These are phyloP conservation scores for Globisporangium yorkense DNA, from an alignment of 352 stramenopile species.

Conservation along the genomic window DNA sequence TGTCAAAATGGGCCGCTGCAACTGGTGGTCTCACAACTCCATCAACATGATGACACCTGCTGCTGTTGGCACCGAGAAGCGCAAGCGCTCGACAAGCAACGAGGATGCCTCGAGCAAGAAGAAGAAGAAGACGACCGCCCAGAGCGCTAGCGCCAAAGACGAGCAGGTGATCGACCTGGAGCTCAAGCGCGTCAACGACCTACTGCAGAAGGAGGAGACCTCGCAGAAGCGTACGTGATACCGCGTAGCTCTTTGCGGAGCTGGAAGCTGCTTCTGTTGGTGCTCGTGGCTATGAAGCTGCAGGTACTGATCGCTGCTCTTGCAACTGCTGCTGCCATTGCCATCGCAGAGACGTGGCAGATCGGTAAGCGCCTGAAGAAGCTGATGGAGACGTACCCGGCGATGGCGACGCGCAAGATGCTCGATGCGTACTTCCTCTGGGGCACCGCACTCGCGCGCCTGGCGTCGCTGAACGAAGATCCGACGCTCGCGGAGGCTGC, in stretches of 20 bases:
- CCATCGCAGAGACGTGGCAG: constrained; percentile 69
- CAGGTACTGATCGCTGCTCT: background rate
- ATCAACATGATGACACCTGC: background rate
- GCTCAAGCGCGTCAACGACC: constrained; percentile 43
- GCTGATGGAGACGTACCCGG: constrained; percentile 55
- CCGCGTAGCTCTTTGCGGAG: background rate
- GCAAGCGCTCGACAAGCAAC: constrained; percentile 13
- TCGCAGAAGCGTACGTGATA: constrained; percentile 42
- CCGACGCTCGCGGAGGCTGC: constrained; percentile 61
- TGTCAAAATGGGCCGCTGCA: background rate
- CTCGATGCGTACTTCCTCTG: constrained; percentile 79
- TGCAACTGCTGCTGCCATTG: background rate
- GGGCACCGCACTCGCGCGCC: constrained; percentile 65
- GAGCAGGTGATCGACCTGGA: constrained; percentile 21
- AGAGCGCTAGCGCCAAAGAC: constrained; percentile 1
- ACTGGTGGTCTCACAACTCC: constrained; percentile 5
- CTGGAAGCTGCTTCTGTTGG: background rate
- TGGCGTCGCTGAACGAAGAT: constrained; percentile 75
- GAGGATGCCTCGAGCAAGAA: constrained; percentile 7
- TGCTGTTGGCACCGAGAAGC: constrained; percentile 7
- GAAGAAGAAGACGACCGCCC: constrained; percentile 1
- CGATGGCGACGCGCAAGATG: constrained; percentile 42
- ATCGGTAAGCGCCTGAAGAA: constrained; percentile 82
- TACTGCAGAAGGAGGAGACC: constrained; percentile 60
- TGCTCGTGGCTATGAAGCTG: background rate